These are phyloP conservation scores for Globisporangium apiculatum DNA, from an alignment of 352 stramenopile genomes.

Conservation along the genomic window DNA sequence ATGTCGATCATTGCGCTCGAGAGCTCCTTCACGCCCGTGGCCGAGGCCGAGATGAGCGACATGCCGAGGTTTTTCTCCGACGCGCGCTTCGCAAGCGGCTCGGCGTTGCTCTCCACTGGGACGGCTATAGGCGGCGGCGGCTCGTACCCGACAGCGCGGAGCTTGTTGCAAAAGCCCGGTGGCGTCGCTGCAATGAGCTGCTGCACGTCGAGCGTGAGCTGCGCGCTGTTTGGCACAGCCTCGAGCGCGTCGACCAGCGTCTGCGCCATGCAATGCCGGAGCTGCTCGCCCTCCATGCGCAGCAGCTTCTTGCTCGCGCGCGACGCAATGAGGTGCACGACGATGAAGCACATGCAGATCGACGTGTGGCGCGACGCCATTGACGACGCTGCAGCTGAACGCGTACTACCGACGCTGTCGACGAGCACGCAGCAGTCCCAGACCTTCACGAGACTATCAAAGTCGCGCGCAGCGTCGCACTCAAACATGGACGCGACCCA, in stretches of 20 bases:
- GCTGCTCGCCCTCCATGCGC: slow-evolving; percentile 63
- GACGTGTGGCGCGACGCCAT: slow-evolving; percentile 13
- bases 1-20: slow-evolving; percentile 67
- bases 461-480: slow-evolving; percentile 25
- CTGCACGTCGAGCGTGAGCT: slow-evolving; percentile 33
- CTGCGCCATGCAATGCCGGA: slow-evolving; percentile 61
- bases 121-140: background rate
- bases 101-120: background rate
- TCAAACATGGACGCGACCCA: slow-evolving; percentile 82
- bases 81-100: slow-evolving; percentile 5
- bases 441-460: slow-evolving; percentile 54
- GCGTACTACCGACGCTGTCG: slow-evolving; percentile 6
- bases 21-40: slow-evolving; percentile 54
- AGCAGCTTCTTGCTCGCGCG: slow-evolving; percentile 52
- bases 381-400: slow-evolving; percentile 1
- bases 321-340: slow-evolving; percentile 30
- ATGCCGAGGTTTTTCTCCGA: slow-evolving; percentile 23
- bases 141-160: slow-evolving; percentile 33
- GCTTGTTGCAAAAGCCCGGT: slow-evolving; percentile 42
- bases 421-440: slow-evolving; percentile 70
- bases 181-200: slow-evolving; percentile 59
- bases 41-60: slow-evolving; percentile 55
- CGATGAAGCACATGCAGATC: slow-evolving; percentile 42
- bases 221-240: slow-evolving; percentile 15
- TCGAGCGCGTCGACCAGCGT: slow-evolving; percentile 46